A percentile compares a stretch with the other conserved stretches of the same genome.
These are phyloP conservation scores for Hylodesmum podocarpum DNA, from an alignment of 306 rosid species.

Conservation along the genomic window DNA sequence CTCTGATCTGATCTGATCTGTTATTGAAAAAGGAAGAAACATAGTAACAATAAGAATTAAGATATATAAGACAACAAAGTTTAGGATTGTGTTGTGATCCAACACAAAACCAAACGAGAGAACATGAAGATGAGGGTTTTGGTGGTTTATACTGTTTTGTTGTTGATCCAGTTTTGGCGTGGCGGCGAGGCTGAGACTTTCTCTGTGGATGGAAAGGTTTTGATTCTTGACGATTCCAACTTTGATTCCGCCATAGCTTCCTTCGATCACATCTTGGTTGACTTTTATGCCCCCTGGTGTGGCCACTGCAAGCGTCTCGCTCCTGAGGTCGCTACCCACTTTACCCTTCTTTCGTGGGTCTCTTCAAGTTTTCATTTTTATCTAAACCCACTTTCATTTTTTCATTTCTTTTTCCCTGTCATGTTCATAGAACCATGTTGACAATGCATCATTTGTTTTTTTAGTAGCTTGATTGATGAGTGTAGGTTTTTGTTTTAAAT, in stretches of 20 bases:
- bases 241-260: constrained; percentile 80
- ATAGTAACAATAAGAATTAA: neutral
- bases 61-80: neutral
- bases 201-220: constrained; percentile 71
- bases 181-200: constrained; percentile 32
- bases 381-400: neutral
- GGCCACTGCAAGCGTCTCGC: constrained; percentile 98
- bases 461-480: neutral
- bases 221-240: constrained; percentile 84
- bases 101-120: neutral
- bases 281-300: constrained; percentile 98
- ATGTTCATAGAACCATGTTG: neutral
- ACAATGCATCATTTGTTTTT: neutral
- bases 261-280: constrained; percentile 77
- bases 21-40: neutral
- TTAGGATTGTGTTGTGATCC: constrained; percentile 12
- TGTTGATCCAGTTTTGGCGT: constrained; percentile 33
- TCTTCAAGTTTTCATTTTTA: neutral
- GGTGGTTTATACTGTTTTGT: neutral
- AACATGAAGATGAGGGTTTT: constrained; percentile 20
- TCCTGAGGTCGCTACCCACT: constrained; percentile 66
- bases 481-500: neutral
- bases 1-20: neutral
- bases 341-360: neutral
- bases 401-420: neutral